phyloP scores from a whole-genome alignment of 108 stramenopile species.

The Cyclotella kingstonii region DNA sequence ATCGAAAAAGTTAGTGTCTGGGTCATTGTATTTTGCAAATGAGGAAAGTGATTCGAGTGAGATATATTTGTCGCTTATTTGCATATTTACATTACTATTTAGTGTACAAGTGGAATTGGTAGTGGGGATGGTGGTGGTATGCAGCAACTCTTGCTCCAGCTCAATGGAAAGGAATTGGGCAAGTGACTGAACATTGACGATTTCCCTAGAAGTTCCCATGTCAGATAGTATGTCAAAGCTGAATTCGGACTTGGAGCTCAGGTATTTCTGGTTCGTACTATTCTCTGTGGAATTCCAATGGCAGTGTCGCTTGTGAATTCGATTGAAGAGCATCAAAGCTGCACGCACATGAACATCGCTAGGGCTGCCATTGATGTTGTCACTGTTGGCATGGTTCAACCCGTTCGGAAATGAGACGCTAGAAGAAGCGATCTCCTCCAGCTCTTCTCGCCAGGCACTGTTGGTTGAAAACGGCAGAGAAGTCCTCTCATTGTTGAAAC shows the following conservation, averaged over 20 bases:
- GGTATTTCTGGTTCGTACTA: background rate
- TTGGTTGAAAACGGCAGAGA: background rate
- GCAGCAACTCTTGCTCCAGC: slow-evolving; percentile 29
- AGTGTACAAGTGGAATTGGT: slow-evolving; percentile 6
- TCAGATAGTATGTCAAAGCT: slow-evolving; percentile 53
- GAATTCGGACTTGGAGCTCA: background rate
- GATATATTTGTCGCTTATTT: background rate
- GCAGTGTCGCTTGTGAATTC: slow-evolving; percentile 1
- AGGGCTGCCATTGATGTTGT: slow-evolving; percentile 48
- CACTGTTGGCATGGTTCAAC: slow-evolving; percentile 3
- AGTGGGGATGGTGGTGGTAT: background rate
- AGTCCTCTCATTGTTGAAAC: background rate
- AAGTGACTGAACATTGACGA: slow-evolving; percentile 47
- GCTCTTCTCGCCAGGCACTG: slow-evolving; percentile 3
- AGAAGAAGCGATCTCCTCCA: slow-evolving; percentile 21
- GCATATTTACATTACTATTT: slow-evolving; percentile 4
- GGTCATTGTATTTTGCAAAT: background rate
- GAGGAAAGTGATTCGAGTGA: background rate
- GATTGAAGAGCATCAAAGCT: slow-evolving; percentile 58
- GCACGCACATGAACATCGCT: slow-evolving; percentile 70
- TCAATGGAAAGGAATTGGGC: slow-evolving; percentile 45
- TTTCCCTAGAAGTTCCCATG: slow-evolving; percentile 49
- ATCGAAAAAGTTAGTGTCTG: slow-evolving; percentile 27
- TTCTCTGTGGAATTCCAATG: background rate
- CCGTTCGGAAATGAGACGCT: slow-evolving; percentile 53